Base-by-base conservation (phyloP, 2,329 filamentous ascomycete genomes). In the Pseudogymnoascus sp. region DNA sequence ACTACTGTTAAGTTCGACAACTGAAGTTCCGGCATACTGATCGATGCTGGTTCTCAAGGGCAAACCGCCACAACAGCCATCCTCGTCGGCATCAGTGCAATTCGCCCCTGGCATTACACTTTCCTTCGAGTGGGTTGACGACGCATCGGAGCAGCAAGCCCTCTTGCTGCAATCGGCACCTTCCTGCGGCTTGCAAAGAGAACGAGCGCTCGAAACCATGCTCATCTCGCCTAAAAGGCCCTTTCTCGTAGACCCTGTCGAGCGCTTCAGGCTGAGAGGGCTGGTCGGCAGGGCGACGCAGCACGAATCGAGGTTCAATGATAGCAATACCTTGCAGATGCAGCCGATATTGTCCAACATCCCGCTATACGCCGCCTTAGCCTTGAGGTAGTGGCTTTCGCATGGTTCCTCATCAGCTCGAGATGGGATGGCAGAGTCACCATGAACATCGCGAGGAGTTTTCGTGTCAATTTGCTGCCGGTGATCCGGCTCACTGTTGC, bases 311-410 rank as follows among this genome's bases (percentile, higher is more conserved):
- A 61, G 18, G 14, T 58, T 61, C 47, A 61, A 38, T 8, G 60
- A 61, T 11, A 61, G 47, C 20, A 58, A 41, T 20, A 61, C 33
- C 30, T 39, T 61, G 60, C 60, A 61, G 20, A 61, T 61, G 22
- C 60, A 61, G 5, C 60, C 47, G 41, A 61, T 57, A 12, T 61
- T 58, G 8, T 58, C 36, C 14, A 58, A 20, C 11, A 61, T 58
- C 11, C n/a, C 60, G 30, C 60, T 57, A 18, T 61, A 61, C 33
- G 28, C 35, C 9, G 30, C 47, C 20, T 39, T 58, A 3, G 60
- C 47, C 36, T 61, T 38, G 12, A 15, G 15, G 20, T 25, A 41
- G 37, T 61, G 60, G 14, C 43, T 39, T 25, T 57, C 47, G 28
- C 38, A 60, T 37, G 58, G 58, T 59, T 39, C 37, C 37, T 39